These are phyloP conservation scores for Vitis labrusca DNA, from an alignment of 164 flowering plant species.

Conservation along the genomic window DNA sequence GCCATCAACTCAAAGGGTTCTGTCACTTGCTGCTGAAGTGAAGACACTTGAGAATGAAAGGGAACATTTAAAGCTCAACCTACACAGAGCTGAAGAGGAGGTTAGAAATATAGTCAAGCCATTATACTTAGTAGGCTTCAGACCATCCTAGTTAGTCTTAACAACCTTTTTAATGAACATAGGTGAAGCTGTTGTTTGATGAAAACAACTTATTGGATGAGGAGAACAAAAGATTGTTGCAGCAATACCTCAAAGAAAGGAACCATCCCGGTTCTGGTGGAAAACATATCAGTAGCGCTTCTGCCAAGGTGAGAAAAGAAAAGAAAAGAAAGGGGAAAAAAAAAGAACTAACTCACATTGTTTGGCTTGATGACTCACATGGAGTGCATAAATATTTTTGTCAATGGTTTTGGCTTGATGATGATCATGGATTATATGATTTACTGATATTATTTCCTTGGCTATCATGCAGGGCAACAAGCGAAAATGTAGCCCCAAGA, in stretches of 20 bases:
- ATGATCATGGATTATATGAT: neutral
- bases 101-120: slow-evolving; percentile 26
- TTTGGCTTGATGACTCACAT: neutral
- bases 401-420: neutral
- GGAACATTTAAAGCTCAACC: slow-evolving; percentile 62
- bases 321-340: neutral
- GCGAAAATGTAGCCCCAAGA: slow-evolving; percentile 61
- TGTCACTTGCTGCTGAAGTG: slow-evolving; percentile 55
- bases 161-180: neutral
- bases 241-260: slow-evolving; percentile 40
- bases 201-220: slow-evolving; percentile 61
- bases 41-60: slow-evolving; percentile 52
- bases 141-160: neutral
- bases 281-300: slow-evolving; percentile 42
- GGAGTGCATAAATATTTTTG: neutral
- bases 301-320: slow-evolving; percentile 58
- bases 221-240: slow-evolving; percentile 69
- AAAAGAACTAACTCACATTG: neutral
- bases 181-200: slow-evolving; percentile 64
- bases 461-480: slow-evolving; percentile 53
- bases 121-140: neutral
- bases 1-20: slow-evolving; percentile 49
- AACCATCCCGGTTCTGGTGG: slow-evolving; percentile 48
- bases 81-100: slow-evolving; percentile 77
- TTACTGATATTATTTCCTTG: neutral